phyloP scores from a whole-genome alignment of 768 basidiomycete genomes.

The Kwoniella newhampshirensis region DNA sequence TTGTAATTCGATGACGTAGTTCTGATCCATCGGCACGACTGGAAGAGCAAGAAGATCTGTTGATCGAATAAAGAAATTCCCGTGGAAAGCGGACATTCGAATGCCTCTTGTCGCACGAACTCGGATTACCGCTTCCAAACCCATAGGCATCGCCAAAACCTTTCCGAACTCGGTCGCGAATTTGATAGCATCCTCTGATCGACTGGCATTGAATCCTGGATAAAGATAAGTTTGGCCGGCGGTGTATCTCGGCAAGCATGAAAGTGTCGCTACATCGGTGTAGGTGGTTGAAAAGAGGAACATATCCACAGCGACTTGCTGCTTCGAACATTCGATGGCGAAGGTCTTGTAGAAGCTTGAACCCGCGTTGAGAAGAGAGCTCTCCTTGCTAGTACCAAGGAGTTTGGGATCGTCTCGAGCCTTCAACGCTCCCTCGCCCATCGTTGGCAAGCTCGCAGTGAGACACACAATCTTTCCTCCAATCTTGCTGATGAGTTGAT shows the following conservation, averaged over 20 bases:
- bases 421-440: conserved; percentile 89
- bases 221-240: conserved; percentile 98
- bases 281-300: conserved; percentile 93
- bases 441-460: conserved; percentile 77
- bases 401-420: conserved; percentile 95
- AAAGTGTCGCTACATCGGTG: conserved; percentile 91
- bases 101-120: conserved; percentile 95
- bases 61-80: conserved; percentile 97
- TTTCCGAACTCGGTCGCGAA: conserved; percentile 97
- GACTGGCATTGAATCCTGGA: conserved; percentile 92
- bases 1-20: conserved; percentile 91
- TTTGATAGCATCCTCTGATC: conserved; percentile 94
- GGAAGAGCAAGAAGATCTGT: conserved; percentile 96
- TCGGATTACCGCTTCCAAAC: conserved; percentile 95
- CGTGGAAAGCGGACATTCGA: conserved; percentile 96
- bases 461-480: conserved; percentile 92
- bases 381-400: conserved; percentile 95
- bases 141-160: conserved; percentile 88
- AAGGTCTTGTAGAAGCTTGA: conserved; percentile 97
- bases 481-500: conserved; percentile 88
- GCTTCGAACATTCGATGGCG: conserved; percentile 95
- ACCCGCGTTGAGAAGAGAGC: conserved; percentile 84
- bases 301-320: conserved; percentile 98
- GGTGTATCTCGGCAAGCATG: conserved; percentile 89
- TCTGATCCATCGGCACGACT: conserved; percentile 92